These are phyloP conservation scores for Eucalyptus marginata DNA, from an alignment of 345 rosid genomes.

Conservation along the genomic window DNA sequence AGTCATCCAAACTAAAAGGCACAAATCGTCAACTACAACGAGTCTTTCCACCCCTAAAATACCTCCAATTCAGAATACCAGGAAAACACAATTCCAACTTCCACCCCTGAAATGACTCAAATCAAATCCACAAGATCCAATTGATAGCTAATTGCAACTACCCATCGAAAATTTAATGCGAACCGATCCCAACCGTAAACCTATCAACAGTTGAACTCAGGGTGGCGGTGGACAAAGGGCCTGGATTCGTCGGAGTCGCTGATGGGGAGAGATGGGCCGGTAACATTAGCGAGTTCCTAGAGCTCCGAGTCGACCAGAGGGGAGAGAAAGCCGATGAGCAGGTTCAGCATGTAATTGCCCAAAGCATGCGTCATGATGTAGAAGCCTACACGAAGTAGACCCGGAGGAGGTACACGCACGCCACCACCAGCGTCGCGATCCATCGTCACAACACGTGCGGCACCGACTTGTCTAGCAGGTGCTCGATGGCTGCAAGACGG, in stretches of 20 bases:
- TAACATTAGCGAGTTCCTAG: slow-evolving; percentile 2
- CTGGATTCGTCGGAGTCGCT: slow-evolving; percentile 84
- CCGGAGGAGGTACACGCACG: slow-evolving; percentile 48
- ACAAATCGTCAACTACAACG: neutral
- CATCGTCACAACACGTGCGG: slow-evolving; percentile 14
- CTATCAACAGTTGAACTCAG: slow-evolving; percentile 85
- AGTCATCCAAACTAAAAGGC: neutral
- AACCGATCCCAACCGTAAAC: neutral
- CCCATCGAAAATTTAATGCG: neutral
- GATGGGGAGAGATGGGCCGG: slow-evolving; percentile 35
- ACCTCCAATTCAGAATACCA: neutral
- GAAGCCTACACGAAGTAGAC: slow-evolving; percentile 35
- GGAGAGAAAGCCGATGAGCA: slow-evolving; percentile 76
- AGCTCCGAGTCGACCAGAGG: slow-evolving; percentile 79
- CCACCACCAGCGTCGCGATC: slow-evolving; percentile 29
- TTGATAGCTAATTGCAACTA: neutral
- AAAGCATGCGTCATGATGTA: neutral
- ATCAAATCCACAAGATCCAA: neutral
- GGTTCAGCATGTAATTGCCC: slow-evolving; percentile 79
- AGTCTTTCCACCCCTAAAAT: neutral
- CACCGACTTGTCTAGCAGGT: slow-evolving; percentile 58
- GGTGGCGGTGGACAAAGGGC: slow-evolving; percentile 81
- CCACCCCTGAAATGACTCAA: neutral
- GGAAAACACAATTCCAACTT: neutral
- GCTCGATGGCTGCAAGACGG: slow-evolving; percentile 40